phyloP scores from a whole-genome alignment of 2,329 filamentous ascomycete genomes.

The Pyrenochaeta sp. region DNA sequence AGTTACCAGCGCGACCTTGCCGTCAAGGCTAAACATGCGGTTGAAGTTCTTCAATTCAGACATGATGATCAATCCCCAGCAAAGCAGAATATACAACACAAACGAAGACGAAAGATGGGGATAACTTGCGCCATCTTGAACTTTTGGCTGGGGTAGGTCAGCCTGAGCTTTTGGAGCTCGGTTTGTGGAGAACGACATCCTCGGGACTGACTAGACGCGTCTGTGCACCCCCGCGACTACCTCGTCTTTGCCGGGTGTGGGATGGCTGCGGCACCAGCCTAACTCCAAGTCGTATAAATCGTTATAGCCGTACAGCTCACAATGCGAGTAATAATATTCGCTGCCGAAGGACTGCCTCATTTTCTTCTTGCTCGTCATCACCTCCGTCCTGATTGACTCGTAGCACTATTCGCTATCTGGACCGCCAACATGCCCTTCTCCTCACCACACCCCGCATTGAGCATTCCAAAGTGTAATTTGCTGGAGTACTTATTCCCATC shows the following conservation, averaged over 20 bases:
- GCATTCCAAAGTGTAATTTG: slow-evolving; percentile 57
- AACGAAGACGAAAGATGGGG: neutral
- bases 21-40: slow-evolving; percentile 48
- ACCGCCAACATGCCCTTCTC: slow-evolving; percentile 50
- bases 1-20: slow-evolving; percentile 49
- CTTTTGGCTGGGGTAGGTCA: slow-evolving; percentile 13
- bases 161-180: slow-evolving; percentile 26
- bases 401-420: neutral
- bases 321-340: slow-evolving; percentile 7
- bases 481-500: slow-evolving; percentile 46
- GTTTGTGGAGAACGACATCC: slow-evolving; percentile 37
- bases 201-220: slow-evolving; percentile 25
- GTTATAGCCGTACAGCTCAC: slow-evolving; percentile 16
- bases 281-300: slow-evolving; percentile 11
- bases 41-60: slow-evolving; percentile 44
- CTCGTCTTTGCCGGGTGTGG: slow-evolving; percentile 19
- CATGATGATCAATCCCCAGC: slow-evolving; percentile 27
- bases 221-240: slow-evolving; percentile 27
- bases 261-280: slow-evolving; percentile 25
- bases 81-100: neutral
- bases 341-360: slow-evolving; percentile 8
- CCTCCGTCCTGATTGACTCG: slow-evolving; percentile 4
- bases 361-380: neutral
- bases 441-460: slow-evolving; percentile 53
- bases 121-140: slow-evolving; percentile 20